A percentile compares a stretch with the other conserved stretches of the same genome.
Evolutionary conservation across 495 filamentous ascomycete species (phyloP).

Genomic region (Massariosphaeria phaeospora): DNA sequence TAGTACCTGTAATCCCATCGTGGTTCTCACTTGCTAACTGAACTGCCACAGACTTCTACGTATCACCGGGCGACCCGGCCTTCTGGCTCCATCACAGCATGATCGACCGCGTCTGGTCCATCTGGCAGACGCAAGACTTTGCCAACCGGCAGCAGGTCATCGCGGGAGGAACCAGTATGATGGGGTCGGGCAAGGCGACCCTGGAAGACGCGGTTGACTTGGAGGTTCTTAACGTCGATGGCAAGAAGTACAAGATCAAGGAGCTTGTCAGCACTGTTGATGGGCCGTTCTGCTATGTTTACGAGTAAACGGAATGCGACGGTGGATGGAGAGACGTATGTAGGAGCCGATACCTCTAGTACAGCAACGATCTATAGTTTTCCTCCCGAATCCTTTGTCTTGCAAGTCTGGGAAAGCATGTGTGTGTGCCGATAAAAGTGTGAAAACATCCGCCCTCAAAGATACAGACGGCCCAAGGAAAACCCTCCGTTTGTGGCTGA

Average conservation of each 20-base stretch:
- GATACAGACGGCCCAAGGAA: too few species aligned
- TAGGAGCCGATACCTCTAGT: too few species aligned
- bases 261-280: constrained; percentile 46
- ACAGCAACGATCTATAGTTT: too few species aligned
- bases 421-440: too few species aligned
- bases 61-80: constrained; percentile 27
- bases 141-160: constrained; percentile 38
- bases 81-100: constrained; percentile 30
- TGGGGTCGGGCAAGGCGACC: constrained; percentile 33
- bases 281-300: constrained; percentile 51
- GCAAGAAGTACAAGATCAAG: constrained; percentile 42
- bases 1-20: too few species aligned
- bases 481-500: too few species aligned
- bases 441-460: too few species aligned
- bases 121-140: constrained; percentile 38
- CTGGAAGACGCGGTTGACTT: constrained; percentile 46
- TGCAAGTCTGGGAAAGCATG: too few species aligned
- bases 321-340: too few species aligned
- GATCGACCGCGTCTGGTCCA: constrained; percentile 29
- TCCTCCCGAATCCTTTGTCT: too few species aligned
- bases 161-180: constrained; percentile 42
- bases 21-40: too few species aligned
- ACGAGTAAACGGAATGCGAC: constrained; percentile 41
- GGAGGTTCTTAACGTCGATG: constrained; percentile 38
- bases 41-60: constrained; percentile 39